These are phyloP conservation scores for Rhynchosporium secalis DNA, from an alignment of 2,329 filamentous ascomycete genomes.

Conservation along the genomic window DNA sequence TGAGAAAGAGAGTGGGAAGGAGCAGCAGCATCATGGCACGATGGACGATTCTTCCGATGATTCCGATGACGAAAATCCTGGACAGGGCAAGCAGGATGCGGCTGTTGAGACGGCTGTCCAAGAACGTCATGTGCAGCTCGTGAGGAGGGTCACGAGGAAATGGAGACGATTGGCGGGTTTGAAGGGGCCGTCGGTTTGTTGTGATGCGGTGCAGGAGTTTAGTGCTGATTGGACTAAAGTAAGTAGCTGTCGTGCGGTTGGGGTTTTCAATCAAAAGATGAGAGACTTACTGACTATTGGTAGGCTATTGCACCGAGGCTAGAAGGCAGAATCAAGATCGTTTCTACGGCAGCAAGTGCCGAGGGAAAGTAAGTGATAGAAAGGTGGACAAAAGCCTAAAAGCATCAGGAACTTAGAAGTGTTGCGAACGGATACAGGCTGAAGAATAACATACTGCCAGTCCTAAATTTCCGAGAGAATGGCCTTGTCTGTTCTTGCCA, in stretches of 20 bases:
- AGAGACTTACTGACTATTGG: neutral
- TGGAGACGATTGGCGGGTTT: conserved; percentile 24
- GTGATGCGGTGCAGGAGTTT: conserved; percentile 19
- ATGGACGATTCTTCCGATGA: conserved; percentile 19
- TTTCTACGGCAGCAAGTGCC: neutral
- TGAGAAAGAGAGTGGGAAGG: neutral
- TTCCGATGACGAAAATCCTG: neutral
- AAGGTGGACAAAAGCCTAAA: too few species aligned
- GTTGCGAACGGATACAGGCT: too few species aligned
- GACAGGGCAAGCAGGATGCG: neutral
- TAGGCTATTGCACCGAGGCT: conserved; percentile 23
- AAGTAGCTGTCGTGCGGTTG: neutral
- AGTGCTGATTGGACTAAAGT: conserved; percentile 22
- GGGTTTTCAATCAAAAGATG: neutral
- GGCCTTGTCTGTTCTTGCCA: too few species aligned
- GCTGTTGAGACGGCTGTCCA: neutral
- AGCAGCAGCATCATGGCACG: neutral
- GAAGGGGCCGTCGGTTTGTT: conserved; percentile 17
- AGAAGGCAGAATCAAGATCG: conserved; percentile 18
- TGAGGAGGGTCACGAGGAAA: conserved; percentile 22
- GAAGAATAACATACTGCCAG: too few species aligned
- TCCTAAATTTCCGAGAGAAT: too few species aligned
- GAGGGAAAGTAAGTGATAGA: neutral
- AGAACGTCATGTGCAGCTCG: conserved; percentile 20
- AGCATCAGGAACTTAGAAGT: too few species aligned